Base-by-base conservation (phyloP, 2,329 filamentous ascomycete species). In the Aureobasidium subglaciale region DNA sequence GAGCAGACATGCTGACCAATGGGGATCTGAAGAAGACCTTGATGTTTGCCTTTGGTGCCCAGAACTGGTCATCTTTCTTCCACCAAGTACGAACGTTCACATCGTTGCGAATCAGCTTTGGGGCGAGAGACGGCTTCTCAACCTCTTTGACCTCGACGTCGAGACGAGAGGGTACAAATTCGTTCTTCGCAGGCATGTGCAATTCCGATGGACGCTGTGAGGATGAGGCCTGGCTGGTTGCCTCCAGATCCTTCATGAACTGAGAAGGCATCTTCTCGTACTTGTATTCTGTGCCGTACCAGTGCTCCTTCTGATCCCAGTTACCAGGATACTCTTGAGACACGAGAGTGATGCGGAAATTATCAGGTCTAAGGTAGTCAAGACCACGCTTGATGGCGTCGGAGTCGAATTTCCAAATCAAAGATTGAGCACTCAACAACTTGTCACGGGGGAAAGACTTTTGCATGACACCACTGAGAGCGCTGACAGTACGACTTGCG, bases 21-120 rank as follows among this genome's bases (percentile, higher is more conserved):
- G 90, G 87, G 58, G 86, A 95, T 63, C 85, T 83, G 61, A 95
- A 78, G 62, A 85, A 89, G 60, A 96, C 82, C 61, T 90, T 82
- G 16, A 97, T 76, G 58, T 90, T 93, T 3, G 89, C 93, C 70
- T 95, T 96, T 8, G 93, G 93, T 9, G 97, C 93, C 91, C 92
- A 97, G 71, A 97, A 99, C 0, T 86, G 90, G 64, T 99, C 93
- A 65, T 99, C 93, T 73, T 97, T 97, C 77, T 99, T 99, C 77
- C 85, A 96, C 93, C 93, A 99, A 2, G 89, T 86, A 27, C 91
- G 84, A 1, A 88, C 84, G 30, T 84, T 75, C 5, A 85, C 78
- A 62, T 96, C 92, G 63, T 95, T 90, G 62, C 91, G 85, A 59
- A 99, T 86, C 22, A 99, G 77, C 59, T 85, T 86, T 0, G 93